A percentile compares a stretch with the other conserved stretches of the same genome.
Evolutionary conservation across 2,329 filamentous ascomycete species (phyloP).

Genomic region (Chaetoscypha palmicola): DNA sequence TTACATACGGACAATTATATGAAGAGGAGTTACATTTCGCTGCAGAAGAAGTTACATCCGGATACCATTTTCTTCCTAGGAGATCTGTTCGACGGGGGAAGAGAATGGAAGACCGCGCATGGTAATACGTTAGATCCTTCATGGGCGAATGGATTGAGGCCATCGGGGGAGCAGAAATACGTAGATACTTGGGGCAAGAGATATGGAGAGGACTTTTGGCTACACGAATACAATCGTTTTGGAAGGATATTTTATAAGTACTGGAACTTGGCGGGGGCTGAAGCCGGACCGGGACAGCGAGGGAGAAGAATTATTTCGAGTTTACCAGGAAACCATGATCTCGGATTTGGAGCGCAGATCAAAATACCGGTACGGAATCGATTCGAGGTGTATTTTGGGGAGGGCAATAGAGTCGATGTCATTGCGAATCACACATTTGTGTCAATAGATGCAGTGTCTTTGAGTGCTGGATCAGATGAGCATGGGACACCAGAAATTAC

Average conservation of each 20-base stretch:
- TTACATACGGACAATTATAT: slow-evolving; percentile 86
- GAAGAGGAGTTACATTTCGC: slow-evolving; percentile 68
- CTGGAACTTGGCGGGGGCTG: slow-evolving; percentile 52
- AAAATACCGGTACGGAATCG: slow-evolving; percentile 73
- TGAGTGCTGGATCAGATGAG: slow-evolving; percentile 62
- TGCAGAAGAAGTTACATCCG: slow-evolving; percentile 71
- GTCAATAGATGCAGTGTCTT: slow-evolving; percentile 78
- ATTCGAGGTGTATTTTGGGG: slow-evolving; percentile 84
- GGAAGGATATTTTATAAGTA: slow-evolving; percentile 73
- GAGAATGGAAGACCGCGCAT: slow-evolving; percentile 78
- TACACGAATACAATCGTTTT: slow-evolving; percentile 80
- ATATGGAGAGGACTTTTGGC: slow-evolving; percentile 79
- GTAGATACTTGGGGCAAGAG: slow-evolving; percentile 63
- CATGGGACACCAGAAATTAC: slow-evolving; percentile 58
- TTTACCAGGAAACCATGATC: slow-evolving; percentile 88
- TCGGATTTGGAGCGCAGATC: slow-evolving; percentile 83
- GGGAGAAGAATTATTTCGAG: slow-evolving; percentile 76
- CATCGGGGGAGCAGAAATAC: slow-evolving; percentile 44
- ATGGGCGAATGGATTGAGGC: slow-evolving; percentile 47
- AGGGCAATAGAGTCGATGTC: slow-evolving; percentile 84
- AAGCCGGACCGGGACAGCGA: slow-evolving; percentile 50
- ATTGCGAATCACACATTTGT: slow-evolving; percentile 95
- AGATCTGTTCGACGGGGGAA: slow-evolving; percentile 89
- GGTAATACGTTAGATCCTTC: slow-evolving; percentile 53
- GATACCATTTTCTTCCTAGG: slow-evolving; percentile 88